Conservation (phyloP, 2,329 filamentous ascomycete genomes). For the Alternaria triticimaculans region DNA sequence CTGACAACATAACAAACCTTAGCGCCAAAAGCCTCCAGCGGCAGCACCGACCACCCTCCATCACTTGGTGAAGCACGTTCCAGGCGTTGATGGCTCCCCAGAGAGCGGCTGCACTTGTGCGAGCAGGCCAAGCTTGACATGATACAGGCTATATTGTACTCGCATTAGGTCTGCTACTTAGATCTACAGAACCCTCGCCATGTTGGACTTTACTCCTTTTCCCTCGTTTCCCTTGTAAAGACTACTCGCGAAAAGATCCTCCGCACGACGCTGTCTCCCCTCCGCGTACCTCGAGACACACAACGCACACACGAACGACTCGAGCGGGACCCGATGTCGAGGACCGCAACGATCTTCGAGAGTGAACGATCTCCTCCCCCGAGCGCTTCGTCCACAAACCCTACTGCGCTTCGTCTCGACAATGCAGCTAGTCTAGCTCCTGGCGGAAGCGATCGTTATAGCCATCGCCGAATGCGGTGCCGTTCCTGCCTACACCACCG, state of each 20-base stretch:
- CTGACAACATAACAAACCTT: neutral
- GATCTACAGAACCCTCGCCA: neutral
- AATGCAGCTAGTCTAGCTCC: constrained; percentile 5
- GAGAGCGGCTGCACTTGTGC: neutral
- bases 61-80: neutral
- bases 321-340: neutral
- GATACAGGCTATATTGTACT: neutral
- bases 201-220: neutral
- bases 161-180: neutral
- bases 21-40: neutral
- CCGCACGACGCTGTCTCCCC: neutral
- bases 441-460: constrained; percentile 12
- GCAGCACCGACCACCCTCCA: neutral
- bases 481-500: constrained; percentile 6
- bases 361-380: neutral
- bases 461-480: constrained; percentile 1
- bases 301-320: neutral
- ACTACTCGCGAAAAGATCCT: neutral
- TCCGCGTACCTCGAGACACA: neutral
- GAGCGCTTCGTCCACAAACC: neutral
- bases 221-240: neutral
- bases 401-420: neutral
- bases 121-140: neutral
- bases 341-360: neutral
- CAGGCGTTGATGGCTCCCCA: neutral